Evolutionary conservation across 2,329 filamentous ascomycete genomes (phyloP).

Genomic region (Aspergillus pseudoterreus): DNA sequence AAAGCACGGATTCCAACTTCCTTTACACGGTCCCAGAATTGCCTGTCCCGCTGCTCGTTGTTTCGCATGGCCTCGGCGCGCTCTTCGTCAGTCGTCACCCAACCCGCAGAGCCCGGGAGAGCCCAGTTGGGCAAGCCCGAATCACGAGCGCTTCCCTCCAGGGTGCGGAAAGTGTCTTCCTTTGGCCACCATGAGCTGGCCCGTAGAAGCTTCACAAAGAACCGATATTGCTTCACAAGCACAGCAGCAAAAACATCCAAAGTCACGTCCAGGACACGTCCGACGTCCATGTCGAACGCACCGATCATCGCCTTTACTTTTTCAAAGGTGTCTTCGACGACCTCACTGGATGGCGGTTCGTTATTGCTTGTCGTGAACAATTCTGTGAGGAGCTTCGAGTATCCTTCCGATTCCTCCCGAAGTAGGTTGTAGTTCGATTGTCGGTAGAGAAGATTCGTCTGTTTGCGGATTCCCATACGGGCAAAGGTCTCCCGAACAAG

Average conservation of each 20-base stretch:
- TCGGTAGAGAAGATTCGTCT: conserved; percentile 88
- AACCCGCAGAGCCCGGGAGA: conserved; percentile 64
- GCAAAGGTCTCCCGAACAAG: conserved; percentile 82
- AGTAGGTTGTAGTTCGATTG: conserved; percentile 96
- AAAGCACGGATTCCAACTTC: conserved; percentile 76
- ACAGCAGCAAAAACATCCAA: conserved; percentile 93
- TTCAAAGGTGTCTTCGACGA: conserved; percentile 83
- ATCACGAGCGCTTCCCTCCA: conserved; percentile 33
- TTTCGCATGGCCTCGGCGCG: conserved; percentile 54
- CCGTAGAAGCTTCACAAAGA: conserved; percentile 89
- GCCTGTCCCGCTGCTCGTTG: conserved; percentile 63
- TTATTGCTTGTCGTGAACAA: conserved; percentile 83
- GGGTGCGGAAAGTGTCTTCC: conserved; percentile 50
- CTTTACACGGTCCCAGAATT: conserved; percentile 79
- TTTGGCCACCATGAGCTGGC: conserved; percentile 96
- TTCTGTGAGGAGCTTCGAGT: conserved; percentile 92
- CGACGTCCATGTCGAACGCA: conserved; percentile 94
- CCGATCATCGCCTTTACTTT: conserved; percentile 91
- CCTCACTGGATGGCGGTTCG: conserved; percentile 68
- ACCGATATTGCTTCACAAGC: conserved; percentile 85
- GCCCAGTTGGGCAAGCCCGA: conserved; percentile 81
- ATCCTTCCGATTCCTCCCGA: conserved; percentile 93
- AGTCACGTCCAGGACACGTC: conserved; percentile 87
- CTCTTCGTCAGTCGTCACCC: conserved; percentile 65
- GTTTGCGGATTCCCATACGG: conserved; percentile 78